A percentile compares a stretch with the other conserved stretches of the same genome.
Conservation (phyloP, 176 grass and related monocot genomes). For the Miscanthus lutarioriparius region DNA sequence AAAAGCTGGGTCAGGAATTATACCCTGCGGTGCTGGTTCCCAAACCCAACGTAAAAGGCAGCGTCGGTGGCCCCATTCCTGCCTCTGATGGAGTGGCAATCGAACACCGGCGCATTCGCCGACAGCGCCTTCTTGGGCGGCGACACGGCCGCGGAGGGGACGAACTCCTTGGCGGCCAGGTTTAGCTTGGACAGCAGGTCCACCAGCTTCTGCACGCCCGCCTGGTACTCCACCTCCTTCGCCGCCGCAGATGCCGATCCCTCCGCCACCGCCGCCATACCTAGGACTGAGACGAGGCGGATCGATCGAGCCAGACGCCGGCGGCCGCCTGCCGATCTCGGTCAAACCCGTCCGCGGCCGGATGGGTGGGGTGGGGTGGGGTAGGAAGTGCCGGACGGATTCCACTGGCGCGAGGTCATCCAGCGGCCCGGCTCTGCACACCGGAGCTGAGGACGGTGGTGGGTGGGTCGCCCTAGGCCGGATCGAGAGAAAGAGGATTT, state of each 20-base stretch:
- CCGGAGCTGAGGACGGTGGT: background rate
- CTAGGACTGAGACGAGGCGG: background rate
- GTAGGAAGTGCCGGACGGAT: background rate
- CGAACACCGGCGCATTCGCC: slow-evolving; percentile 65
- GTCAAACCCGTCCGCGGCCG: slow-evolving; percentile 14
- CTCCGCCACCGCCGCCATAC: slow-evolving; percentile 68
- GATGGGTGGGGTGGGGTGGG: background rate
- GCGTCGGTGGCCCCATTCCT: slow-evolving; percentile 38
- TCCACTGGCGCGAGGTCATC: slow-evolving; percentile 26
- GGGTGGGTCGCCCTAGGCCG: too few relatives aligned
- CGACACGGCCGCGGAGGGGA: slow-evolving; percentile 50
- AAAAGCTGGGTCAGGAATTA: background rate
- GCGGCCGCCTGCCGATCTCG: background rate
- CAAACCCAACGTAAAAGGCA: slow-evolving; percentile 3
- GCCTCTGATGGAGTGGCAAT: slow-evolving; percentile 31
- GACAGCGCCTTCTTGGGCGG: slow-evolving; percentile 55
- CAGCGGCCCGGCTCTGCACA: background rate
- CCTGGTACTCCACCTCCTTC: slow-evolving; percentile 59
- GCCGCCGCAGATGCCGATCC: slow-evolving; percentile 31
- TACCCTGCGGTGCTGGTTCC: slow-evolving; percentile 58
- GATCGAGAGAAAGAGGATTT: too few relatives aligned
- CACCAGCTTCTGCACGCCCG: slow-evolving; percentile 72
- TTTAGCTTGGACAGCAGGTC: slow-evolving; percentile 91
- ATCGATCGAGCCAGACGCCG: background rate
- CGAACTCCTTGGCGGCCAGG: slow-evolving; percentile 86